Evolutionary conservation across 305 asterid species (phyloP), one percentile per base, ranked within the genome.

Genomic region (Rubia balearica): DNA sequence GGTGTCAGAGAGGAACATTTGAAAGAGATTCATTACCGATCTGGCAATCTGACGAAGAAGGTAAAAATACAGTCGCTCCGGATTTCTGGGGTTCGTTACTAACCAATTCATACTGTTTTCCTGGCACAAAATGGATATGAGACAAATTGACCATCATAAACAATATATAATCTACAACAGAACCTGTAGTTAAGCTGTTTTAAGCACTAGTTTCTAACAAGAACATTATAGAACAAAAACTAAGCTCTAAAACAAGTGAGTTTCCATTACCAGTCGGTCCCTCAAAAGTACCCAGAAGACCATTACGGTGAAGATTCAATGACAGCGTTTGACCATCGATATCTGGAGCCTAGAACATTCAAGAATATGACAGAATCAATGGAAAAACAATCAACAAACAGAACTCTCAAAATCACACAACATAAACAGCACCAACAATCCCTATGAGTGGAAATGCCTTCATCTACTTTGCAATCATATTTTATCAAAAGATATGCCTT

Each of bases 101-200:
- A 69, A 85, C 78, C 81, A 86, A 71, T 0, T 90, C 90, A 77
- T 87, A 92, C 5, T 88, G 80, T 77, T 82, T 89, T 75, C 98
- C 97, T 92, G 84, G 38, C 27, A 73, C 62, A 77, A n/a, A 8
- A 10, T 71, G 30, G 41, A 69, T 42, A 68, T 7, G 67, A 59
- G 41, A 21, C 71, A 67, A 48, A 24, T 13, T 13, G 64, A 42
- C 49, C 71, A 71, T 17, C 27, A 42, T 11, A 8, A 51, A 55
- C 33, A 11, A 61, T 62, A 62, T 5, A 62, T 24, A 27, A 13
- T 13, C 61, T 27, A 17, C 45, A 49, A 30, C 7, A 13, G 7
- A 51, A 16, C 22, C 14, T 46, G 56, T 27, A 57, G 8, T 41
- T 57, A 14, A 41, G 24, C 65, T 6, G 27, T n/a, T 41, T 49